Base-by-base conservation (phyloP, 2,329 filamentous ascomycete species). In the Aspergillus thermomutatus region DNA sequence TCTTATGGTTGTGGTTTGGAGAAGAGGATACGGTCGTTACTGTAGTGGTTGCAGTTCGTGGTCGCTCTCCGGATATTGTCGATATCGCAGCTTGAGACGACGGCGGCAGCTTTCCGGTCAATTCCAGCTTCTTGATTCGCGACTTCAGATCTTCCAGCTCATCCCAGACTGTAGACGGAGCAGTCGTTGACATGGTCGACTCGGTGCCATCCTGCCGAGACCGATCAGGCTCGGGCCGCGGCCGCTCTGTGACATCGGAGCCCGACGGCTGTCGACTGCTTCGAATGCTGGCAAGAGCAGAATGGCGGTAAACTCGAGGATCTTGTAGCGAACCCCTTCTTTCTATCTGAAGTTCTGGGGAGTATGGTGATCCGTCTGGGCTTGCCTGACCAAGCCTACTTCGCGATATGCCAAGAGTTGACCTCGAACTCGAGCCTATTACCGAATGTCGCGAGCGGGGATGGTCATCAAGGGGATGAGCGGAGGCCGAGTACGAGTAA, bases 81-180 rank as follows among this genome's bases (percentile, higher is more conserved):
- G 88, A 88, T 69, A 92, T 88, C 2, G 90, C 89, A 2, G 90
- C 90, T 37, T 87, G 89, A 2, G 92, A 93, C 1, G 90, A 92
- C 0, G 90, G 79, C 0, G 92, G 92, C 34, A 94, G 78, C 74
- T 95, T 96, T 57, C 92, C 92, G 2, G 91, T 95, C 64, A 95
- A 76, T 72, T 97, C 94, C 9, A 99, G 83, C 58, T 91, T 90
- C 65, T 91, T 87, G 65, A 99, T 96, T 28, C 94, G 86, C 43
- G 91, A 94, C 72, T 97, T 97, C 49, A 99, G 78, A 62, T 97
- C 94, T 66, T 97, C 94, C 27, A 99, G 78, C 74, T 99, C 94
- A 70, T 97, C 94, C 94, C 94, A 99, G 2, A 99, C 91, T 0
- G 92, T 97, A 1, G 92, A 95, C 11, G 92, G 91, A 1, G 91